Evolutionary conservation across 2,329 filamentous ascomycete species (phyloP).

Genomic region (Penicillium sp.): DNA sequence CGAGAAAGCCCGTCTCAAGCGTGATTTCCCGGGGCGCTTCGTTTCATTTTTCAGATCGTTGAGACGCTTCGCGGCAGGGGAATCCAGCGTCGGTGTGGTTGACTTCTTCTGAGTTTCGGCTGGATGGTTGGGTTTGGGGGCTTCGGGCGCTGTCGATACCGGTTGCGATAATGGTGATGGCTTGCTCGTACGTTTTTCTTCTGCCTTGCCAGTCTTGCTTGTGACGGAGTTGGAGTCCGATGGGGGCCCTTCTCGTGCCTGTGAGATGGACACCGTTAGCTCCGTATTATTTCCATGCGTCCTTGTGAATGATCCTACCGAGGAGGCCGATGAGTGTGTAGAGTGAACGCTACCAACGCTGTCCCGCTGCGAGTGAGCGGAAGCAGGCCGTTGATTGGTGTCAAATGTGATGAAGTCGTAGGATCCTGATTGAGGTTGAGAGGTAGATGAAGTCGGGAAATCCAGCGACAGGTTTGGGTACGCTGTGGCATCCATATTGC

Average conservation of each 20-base stretch:
- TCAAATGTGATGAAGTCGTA: constrained; percentile 37
- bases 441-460: constrained; percentile 32
- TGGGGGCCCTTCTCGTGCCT: constrained; percentile 26
- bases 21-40: constrained; percentile 77
- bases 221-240: constrained; percentile 21
- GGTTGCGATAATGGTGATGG: constrained; percentile 75
- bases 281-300: neutral
- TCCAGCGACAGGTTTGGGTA: constrained; percentile 37
- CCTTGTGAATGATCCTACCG: constrained; percentile 53
- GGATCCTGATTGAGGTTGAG: constrained; percentile 33
- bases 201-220: constrained; percentile 54
- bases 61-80: constrained; percentile 78
- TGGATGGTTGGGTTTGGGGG: constrained; percentile 20
- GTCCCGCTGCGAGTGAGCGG: constrained; percentile 49
- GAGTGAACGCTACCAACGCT: constrained; percentile 64
- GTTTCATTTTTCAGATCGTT: constrained; percentile 80
- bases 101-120: constrained; percentile 24
- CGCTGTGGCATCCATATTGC: constrained; percentile 56
- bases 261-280: neutral
- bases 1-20: constrained; percentile 86
- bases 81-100: constrained; percentile 44
- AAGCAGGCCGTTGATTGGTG: constrained; percentile 31
- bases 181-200: constrained; percentile 65
- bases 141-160: constrained; percentile 48
- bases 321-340: constrained; percentile 56